Evolutionary conservation across 2,329 filamentous ascomycete genomes (phyloP).

Genomic region (Cercospora sojina): DNA sequence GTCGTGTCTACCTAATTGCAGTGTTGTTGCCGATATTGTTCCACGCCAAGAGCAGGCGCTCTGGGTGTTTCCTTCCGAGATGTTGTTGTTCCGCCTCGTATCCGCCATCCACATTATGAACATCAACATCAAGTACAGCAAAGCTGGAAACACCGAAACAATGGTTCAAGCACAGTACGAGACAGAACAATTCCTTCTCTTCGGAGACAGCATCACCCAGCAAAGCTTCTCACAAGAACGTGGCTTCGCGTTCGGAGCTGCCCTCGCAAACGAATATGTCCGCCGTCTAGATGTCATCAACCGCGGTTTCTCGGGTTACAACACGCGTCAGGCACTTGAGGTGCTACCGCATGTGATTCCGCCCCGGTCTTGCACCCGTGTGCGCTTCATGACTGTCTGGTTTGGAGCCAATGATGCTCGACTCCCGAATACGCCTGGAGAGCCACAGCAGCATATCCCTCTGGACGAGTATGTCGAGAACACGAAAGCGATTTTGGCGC

Average conservation of each 20-base stretch:
- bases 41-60: constrained; percentile 1
- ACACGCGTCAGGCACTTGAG: constrained; percentile 69
- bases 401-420: constrained; percentile 90
- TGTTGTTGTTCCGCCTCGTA: not conserved
- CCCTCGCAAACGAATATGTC: constrained; percentile 67
- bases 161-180: constrained; percentile 6
- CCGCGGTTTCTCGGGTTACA: constrained; percentile 82
- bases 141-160: not conserved
- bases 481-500: constrained; percentile 67
- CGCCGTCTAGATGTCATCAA: constrained; percentile 84
- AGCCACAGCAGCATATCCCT: constrained; percentile 69
- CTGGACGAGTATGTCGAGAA: constrained; percentile 74
- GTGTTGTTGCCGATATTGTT: not conserved
- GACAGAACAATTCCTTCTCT: constrained; percentile 61
- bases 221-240: constrained; percentile 56
- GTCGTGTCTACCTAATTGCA: not conserved
- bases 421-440: constrained; percentile 58
- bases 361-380: constrained; percentile 57
- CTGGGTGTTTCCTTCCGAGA: not conserved
- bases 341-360: constrained; percentile 71
- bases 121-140: constrained; percentile 3
- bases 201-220: constrained; percentile 89
- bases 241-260: constrained; percentile 73
- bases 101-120: not conserved
- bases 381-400: constrained; percentile 63